Conservation (phyloP, 352 stramenopile genomes). For the Globisporangium recalcitrans region DNA sequence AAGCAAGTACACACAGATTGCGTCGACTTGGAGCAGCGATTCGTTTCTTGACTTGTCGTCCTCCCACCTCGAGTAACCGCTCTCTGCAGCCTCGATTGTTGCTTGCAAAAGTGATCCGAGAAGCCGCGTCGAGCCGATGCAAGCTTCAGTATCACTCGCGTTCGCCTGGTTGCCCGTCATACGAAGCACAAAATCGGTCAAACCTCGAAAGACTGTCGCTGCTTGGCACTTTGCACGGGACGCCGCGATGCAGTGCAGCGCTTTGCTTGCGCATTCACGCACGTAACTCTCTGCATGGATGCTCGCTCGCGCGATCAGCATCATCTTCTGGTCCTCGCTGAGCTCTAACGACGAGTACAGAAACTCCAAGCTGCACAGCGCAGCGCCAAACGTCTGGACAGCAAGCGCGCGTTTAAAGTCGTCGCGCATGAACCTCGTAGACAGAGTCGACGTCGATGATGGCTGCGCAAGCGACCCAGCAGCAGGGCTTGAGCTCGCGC, state of each 20-base stretch:
- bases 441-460: neutral
- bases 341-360: constrained; percentile 45
- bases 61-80: constrained; percentile 26
- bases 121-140: constrained; percentile 30
- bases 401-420: constrained; percentile 46
- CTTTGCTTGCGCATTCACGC: constrained; percentile 30
- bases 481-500: constrained; percentile 3
- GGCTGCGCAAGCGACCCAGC: neutral
- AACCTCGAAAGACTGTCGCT: constrained; percentile 33
- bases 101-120: constrained; percentile 28
- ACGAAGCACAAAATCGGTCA: constrained; percentile 62
- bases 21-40: constrained; percentile 62
- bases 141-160: constrained; percentile 26
- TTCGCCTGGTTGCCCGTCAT: constrained; percentile 33
- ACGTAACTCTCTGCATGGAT: constrained; percentile 43
- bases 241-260: constrained; percentile 33
- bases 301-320: constrained; percentile 44
- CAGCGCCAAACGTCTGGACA: constrained; percentile 45
- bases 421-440: constrained; percentile 21
- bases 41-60: constrained; percentile 27
- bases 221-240: constrained; percentile 18
- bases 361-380: constrained; percentile 34
- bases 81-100: neutral
- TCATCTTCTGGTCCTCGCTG: constrained; percentile 58
- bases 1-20: constrained; percentile 50